Conservation (phyloP, 179 eudicot genomes). For the Silene vulgaris region DNA sequence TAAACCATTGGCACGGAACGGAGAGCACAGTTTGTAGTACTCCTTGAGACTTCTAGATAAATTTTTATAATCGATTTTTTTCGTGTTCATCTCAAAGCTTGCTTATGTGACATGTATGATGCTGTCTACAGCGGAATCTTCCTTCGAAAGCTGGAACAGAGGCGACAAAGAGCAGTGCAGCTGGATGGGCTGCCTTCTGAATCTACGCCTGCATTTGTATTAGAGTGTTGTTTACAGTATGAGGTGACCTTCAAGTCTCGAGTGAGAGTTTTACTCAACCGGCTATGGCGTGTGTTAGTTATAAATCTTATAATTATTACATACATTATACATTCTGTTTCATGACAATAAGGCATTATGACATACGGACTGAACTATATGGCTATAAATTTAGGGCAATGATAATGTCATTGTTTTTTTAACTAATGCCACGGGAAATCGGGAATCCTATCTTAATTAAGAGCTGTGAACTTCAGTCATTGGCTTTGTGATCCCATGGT, state of each 20-base stretch:
- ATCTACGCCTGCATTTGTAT: slow-evolving; percentile 16
- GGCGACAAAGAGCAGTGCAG: slow-evolving; percentile 59
- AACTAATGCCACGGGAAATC: no score
- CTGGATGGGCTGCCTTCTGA: slow-evolving; percentile 99
- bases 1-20: no score
- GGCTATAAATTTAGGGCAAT: slow-evolving; percentile 7
- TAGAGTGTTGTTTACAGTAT: slow-evolving; percentile 28
- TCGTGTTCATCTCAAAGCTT: not conserved
- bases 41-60: no score
- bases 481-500: no score
- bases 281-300: slow-evolving; percentile 17
- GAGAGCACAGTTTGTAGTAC: no score
- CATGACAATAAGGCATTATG: slow-evolving; percentile 21
- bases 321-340: slow-evolving; percentile 18
- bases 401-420: no score
- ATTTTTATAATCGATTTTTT: no score
- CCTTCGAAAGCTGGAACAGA: slow-evolving; percentile 69
- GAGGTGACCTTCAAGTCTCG: slow-evolving; percentile 17
- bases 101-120: slow-evolving; percentile 9
- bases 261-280: slow-evolving; percentile 23
- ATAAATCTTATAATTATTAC: not conserved
- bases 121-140: slow-evolving; percentile 64
- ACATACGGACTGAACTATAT: not conserved
- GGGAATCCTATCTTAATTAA: no score
- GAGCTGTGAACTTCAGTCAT: no score